Evolutionary conservation across 2,329 filamentous ascomycete genomes (phyloP).

Genomic region (Leptodontidium sp.): DNA sequence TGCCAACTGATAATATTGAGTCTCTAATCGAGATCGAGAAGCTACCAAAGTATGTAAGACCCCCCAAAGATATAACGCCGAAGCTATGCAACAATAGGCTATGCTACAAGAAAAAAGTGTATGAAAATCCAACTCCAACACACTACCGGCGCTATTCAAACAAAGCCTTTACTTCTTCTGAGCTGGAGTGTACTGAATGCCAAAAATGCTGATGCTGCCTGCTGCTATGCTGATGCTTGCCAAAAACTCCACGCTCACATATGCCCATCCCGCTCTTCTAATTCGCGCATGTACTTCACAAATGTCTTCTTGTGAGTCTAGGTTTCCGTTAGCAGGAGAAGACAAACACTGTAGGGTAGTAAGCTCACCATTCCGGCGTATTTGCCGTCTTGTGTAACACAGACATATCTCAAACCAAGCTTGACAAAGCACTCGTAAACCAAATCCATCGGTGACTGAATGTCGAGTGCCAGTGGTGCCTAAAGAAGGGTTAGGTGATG

Average conservation of each 20-base stretch:
- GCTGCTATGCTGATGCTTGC: constrained; percentile 22
- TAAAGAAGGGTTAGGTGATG: constrained; percentile 6
- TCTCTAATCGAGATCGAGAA: background rate
- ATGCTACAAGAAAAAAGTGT: constrained; percentile 23
- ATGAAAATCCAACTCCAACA: constrained; percentile 23
- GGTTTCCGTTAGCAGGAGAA: constrained; percentile 29
- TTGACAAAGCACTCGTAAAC: constrained; percentile 98
- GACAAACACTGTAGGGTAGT: background rate
- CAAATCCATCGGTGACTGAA: constrained; percentile 89
- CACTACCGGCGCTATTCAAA: background rate
- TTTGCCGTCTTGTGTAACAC: constrained; percentile 82
- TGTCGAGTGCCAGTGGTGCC: constrained; percentile 86
- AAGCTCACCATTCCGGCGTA: constrained; percentile 84
- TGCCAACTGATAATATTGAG: constrained; percentile 4
- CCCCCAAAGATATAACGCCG: constrained; percentile 14
- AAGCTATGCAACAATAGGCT: constrained; percentile 26
- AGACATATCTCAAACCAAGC: constrained; percentile 90
- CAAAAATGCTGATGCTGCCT: constrained; percentile 25
- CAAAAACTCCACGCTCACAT: constrained; percentile 22
- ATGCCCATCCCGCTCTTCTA: constrained; percentile 63
- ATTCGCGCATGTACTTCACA: constrained; percentile 89
- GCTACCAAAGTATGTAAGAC: background rate
- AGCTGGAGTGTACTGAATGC: background rate
- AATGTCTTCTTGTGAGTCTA: constrained; percentile 95
- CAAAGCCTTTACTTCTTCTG: background rate